These are phyloP conservation scores for Lactarius quietus DNA, from an alignment of 768 basidiomycete genomes.

Conservation along the genomic window DNA sequence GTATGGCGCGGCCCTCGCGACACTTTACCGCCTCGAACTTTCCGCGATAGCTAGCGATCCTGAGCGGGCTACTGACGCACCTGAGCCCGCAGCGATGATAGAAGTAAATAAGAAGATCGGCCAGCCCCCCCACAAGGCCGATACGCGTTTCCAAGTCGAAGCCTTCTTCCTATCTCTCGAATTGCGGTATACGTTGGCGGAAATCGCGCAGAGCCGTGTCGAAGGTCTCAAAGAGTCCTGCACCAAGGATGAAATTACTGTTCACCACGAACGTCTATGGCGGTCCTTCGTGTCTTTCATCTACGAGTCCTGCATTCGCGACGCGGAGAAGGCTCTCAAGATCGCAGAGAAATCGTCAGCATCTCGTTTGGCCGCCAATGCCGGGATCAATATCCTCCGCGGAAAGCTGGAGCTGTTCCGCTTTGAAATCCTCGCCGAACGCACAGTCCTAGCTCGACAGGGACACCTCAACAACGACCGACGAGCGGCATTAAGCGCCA, in stretches of 20 bases:
- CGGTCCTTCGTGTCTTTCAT: conserved; percentile 28
- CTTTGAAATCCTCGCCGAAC: conserved; percentile 25
- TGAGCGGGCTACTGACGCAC: conserved; percentile 24
- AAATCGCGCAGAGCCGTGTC: conserved; percentile 32
- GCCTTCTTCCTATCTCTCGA: conserved; percentile 37
- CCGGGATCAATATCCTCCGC: conserved; percentile 27
- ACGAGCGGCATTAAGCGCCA: background rate
- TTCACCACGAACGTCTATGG: conserved; percentile 26
- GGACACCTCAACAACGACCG: background rate
- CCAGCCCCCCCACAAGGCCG: conserved; percentile 36
- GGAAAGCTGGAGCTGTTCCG: conserved; percentile 32
- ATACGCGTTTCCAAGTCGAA: conserved; percentile 35
- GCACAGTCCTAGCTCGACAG: conserved; percentile 3
- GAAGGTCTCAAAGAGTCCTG: conserved; percentile 17
- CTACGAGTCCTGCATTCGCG: conserved; percentile 30
- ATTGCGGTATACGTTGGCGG: conserved; percentile 34
- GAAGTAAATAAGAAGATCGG: conserved; percentile 34
- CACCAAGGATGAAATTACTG: conserved; percentile 5
- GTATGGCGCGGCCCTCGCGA: conserved; percentile 35
- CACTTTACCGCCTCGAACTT: conserved; percentile 34
- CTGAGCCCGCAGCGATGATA: conserved; percentile 31
- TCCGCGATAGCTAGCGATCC: conserved; percentile 26
- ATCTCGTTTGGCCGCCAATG: conserved; percentile 31
- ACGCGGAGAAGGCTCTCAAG: conserved; percentile 28
- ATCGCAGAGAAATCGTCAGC: conserved; percentile 31